phyloP scores from a whole-genome alignment of 2,329 filamentous ascomycete genomes.

The Penicillium sclerotigenum region DNA sequence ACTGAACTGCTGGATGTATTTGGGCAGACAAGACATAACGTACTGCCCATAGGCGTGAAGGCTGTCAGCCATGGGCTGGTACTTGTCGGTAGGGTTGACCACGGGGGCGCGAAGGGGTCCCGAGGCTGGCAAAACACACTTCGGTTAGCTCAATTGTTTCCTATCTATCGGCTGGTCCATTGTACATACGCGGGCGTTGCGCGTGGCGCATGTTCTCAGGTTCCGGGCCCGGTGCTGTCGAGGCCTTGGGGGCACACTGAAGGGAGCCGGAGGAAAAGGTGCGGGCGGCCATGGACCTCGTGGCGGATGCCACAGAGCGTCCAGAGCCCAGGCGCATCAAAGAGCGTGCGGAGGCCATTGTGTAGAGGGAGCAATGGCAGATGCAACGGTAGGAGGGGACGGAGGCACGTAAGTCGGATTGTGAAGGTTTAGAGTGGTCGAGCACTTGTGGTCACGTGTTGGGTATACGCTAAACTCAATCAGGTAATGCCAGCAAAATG shows the following conservation, averaged over 20 bases:
- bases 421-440: conserved; percentile 29
- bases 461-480: conserved; percentile 23
- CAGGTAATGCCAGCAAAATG: conserved; percentile 30
- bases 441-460: conserved; percentile 25
- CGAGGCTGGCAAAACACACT: conserved; percentile 34
- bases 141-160: conserved; percentile 17
- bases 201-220: conserved; percentile 66
- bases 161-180: background rate
- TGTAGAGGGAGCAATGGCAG: conserved; percentile 32
- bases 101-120: conserved; percentile 72
- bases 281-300: conserved; percentile 35
- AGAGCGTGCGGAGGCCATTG: conserved; percentile 47
- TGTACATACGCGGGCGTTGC: conserved; percentile 47
- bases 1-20: conserved; percentile 98
- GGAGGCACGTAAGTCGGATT: conserved; percentile 25
- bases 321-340: conserved; percentile 44
- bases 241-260: conserved; percentile 45
- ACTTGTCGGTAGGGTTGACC: conserved; percentile 91
- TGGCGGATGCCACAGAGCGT: conserved; percentile 38
- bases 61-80: conserved; percentile 77
- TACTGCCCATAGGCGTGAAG: conserved; percentile 95
- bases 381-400: conserved; percentile 19
- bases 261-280: conserved; percentile 42
- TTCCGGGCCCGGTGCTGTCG: conserved; percentile 57
- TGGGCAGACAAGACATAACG: conserved; percentile 92